Evolutionary conservation across 331 rosid species (phyloP), one percentile per base, ranked within the genome.

Genomic region (Malus hybrid): DNA sequence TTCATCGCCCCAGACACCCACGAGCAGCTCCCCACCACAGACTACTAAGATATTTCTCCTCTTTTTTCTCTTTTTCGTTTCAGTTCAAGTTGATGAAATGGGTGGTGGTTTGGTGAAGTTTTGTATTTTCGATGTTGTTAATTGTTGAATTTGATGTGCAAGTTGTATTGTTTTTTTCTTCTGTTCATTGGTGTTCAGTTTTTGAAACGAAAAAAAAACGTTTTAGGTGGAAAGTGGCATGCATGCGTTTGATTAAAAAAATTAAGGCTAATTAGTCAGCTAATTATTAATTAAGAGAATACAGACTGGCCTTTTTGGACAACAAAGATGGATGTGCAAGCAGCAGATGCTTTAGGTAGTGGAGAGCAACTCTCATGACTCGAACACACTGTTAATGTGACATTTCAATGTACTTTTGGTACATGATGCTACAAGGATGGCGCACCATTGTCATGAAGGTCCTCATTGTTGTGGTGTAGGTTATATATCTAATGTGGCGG

Each of bases 1-100:
- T 89, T 88, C 87, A 89, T 91, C 63, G 52, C 57, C 83, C 89
- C 79, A 32, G 55, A 28, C 80, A 83, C 90, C 29, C 88, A 88
- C 60, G 90, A 89, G 65, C 87, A 79, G 34, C 79, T 89, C 6
- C 93, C 95, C 3, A 19, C 86, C 28, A 28, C 91, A 2, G 93
- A 87, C n/a, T 86, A 79, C 83, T 89, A 64, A 77, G 73, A 18
- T 19, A 60, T 30, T 60, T 13, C 14, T 16, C 48, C 63, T n/a
- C 3, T 58, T 30, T 72, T 42, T 46, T 68, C 30, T 24, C 44
- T 42, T 63, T 48, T 68, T 64, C 24, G 29, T 33, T 63, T 30
- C 6, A 44, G 75, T 78, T 77, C 67, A 50, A 48, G n/a, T 7
- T 42, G 77, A 75, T 77, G 56, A 39, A 39, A 12, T 56, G 19